These are phyloP conservation scores for Oryza meyeriana DNA, from an alignment of 176 grass and related monocot species.

Conservation along the genomic window DNA sequence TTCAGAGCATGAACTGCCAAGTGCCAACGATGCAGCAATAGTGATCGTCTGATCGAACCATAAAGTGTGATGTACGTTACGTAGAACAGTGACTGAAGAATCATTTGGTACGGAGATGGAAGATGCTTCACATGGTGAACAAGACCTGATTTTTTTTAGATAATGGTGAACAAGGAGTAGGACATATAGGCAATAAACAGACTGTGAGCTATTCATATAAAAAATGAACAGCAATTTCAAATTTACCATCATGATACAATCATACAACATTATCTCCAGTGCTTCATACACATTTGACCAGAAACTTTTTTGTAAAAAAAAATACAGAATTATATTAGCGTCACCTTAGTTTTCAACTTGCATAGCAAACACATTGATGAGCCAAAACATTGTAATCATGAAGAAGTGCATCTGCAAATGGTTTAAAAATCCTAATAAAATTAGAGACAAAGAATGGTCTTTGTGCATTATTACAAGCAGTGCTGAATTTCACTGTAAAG, in stretches of 20 bases:
- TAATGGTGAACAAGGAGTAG: not conserved
- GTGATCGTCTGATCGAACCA: not conserved
- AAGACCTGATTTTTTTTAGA: not conserved
- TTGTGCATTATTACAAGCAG: not conserved
- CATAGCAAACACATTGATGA: not conserved
- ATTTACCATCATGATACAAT: not conserved
- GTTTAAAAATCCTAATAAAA: not conserved
- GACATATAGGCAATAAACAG: not conserved
- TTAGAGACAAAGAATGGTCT: not conserved
- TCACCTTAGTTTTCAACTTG: not conserved
- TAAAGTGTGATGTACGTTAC: not conserved
- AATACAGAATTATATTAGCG: not conserved
- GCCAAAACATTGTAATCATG: not conserved
- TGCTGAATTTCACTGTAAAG: conserved; percentile 4
- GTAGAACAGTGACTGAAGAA: not conserved
- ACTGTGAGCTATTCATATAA: not conserved
- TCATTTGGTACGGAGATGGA: not conserved
- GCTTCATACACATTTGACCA: not conserved
- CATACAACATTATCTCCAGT: not conserved
- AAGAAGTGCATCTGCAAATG: not conserved
- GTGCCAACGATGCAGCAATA: not conserved
- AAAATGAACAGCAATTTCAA: not conserved
- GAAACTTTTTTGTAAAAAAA: not conserved
- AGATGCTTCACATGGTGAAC: not conserved
- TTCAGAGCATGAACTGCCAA: not conserved